A percentile compares a stretch with the other conserved stretches of the same genome.
phyloP scores from a whole-genome alignment of 805 yeast species.

The Starmerella bombi region DNA sequence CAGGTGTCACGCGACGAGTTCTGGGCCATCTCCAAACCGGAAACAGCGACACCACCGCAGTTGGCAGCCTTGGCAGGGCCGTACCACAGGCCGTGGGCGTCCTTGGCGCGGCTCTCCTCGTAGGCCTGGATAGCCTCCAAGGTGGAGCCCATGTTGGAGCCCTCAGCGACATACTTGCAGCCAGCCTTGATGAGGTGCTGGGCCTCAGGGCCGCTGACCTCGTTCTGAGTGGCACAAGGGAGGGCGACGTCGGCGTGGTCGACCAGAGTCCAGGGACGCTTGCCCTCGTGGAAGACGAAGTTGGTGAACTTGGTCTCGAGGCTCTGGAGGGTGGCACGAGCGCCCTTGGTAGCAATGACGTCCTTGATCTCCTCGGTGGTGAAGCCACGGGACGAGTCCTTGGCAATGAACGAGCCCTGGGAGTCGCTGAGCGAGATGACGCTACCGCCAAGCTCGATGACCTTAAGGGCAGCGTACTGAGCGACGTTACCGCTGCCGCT shows the following conservation, averaged over 20 bases:
- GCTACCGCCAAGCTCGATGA: constrained; percentile 89
- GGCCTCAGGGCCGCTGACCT: constrained; percentile 94
- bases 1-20: constrained; percentile 88
- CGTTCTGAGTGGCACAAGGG: constrained; percentile 98
- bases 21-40: constrained; percentile 99
- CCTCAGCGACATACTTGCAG: constrained; percentile 89
- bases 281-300: constrained; percentile 77
- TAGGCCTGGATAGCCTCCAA: constrained; percentile 92
- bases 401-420: constrained; percentile 64
- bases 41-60: constrained; percentile 99
- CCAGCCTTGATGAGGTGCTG: constrained; percentile 87
- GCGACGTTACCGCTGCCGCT: constrained; percentile 99
- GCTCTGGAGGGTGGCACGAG: constrained; percentile 39
- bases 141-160: constrained; percentile 98
- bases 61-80: constrained; percentile 99
- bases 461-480: constrained; percentile 96
- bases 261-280: constrained; percentile 90
- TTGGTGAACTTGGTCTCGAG: constrained; percentile 24
- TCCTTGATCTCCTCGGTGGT: constrained; percentile 66
- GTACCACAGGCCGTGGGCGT: constrained; percentile 58
- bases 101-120: constrained; percentile 40
- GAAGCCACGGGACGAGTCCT: constrained; percentile 54
- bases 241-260: constrained; percentile 90
- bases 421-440: constrained; percentile 93
- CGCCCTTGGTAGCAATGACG: constrained; percentile 71